phyloP scores from a whole-genome alignment of 257 asterid genomes.

The Solanum bukasovii region DNA sequence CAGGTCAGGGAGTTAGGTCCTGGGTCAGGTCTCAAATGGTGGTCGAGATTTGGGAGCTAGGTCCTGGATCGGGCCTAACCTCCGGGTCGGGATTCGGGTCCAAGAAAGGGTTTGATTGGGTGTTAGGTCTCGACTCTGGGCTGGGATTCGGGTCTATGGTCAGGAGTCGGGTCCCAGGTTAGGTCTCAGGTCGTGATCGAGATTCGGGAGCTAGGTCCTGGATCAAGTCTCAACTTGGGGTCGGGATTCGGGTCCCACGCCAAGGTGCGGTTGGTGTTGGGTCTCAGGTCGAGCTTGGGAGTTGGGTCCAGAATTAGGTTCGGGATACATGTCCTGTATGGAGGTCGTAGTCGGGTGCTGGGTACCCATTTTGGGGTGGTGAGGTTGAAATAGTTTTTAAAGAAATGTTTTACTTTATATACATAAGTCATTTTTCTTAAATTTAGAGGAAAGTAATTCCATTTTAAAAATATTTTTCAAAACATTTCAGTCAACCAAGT shows the following conservation, averaged over 20 bases:
- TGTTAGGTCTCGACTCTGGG: background rate
- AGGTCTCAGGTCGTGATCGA: background rate
- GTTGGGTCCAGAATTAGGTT: background rate
- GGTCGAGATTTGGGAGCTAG: background rate
- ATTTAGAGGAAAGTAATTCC: background rate
- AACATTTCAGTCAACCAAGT: background rate
- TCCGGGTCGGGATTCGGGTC: background rate
- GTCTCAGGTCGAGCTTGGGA: background rate
- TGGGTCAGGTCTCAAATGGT: background rate
- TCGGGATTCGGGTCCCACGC: background rate
- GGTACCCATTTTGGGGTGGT: background rate
- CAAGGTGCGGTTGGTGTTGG: background rate
- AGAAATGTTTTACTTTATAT: background rate
- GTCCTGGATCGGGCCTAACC: background rate
- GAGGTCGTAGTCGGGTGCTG: background rate
- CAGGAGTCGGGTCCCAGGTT: background rate
- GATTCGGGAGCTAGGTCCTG: background rate
- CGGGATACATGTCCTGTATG: background rate
- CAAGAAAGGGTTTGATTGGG: background rate
- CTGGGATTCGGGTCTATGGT: background rate
- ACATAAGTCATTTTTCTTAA: background rate
- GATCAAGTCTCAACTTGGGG: background rate
- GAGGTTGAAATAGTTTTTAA: background rate
- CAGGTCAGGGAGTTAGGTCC: background rate
- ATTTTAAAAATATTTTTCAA: background rate